These are phyloP conservation scores for Termitomyces bulborhizus DNA, from an alignment of 768 basidiomycete species.

Conservation along the genomic window DNA sequence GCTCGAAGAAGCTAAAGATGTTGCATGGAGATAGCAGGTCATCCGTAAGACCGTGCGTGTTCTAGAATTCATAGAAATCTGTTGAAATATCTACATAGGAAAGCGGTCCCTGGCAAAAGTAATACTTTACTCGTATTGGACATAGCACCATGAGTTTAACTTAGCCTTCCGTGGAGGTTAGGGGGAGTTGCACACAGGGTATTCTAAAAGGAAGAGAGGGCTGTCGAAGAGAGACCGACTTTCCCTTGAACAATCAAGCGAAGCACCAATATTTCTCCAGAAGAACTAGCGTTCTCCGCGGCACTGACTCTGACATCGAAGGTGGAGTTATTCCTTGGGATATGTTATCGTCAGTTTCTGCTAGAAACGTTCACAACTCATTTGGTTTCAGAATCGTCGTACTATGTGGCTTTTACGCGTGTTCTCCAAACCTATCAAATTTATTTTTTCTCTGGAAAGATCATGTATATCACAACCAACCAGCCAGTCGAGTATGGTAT, in stretches of 20 bases:
- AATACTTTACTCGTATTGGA: not conserved
- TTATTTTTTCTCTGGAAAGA: not conserved
- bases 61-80: not conserved
- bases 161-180: not conserved
- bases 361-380: not conserved
- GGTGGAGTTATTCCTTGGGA: not conserved
- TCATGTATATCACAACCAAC: not conserved
- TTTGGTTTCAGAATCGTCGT: not conserved
- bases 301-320: not conserved
- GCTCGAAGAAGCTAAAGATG: not conserved
- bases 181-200: not conserved
- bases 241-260: not conserved
- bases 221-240: not conserved
- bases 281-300: not conserved
- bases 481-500: not conserved
- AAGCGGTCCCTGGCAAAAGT: not conserved
- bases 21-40: not conserved
- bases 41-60: not conserved
- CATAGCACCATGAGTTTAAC: not conserved
- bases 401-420: not conserved
- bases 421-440: no score
- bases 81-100: not conserved
- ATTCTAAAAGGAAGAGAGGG: not conserved
- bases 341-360: not conserved
- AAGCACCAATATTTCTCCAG: not conserved